Base-by-base conservation (phyloP, 352 stramenopile species). In the Halophytophthora batemanensis region DNA sequence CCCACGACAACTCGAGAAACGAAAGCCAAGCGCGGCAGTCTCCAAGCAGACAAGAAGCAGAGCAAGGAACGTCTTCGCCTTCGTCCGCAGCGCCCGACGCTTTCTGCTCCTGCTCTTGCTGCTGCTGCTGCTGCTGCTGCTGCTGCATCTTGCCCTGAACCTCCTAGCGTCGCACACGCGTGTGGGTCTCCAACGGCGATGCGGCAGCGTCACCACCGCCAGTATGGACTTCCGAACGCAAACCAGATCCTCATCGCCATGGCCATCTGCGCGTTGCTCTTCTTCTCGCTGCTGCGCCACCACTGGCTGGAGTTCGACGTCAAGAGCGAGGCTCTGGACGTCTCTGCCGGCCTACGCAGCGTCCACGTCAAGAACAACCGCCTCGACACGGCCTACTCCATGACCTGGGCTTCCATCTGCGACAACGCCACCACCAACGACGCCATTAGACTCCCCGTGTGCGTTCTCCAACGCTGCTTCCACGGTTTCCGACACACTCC, bases 191-290 rank as follows among this genome's bases (percentile, higher is more conserved):
- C 5, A n/a, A 13, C 21, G 22, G 38, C 48, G 13, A 77, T 77
- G 68, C 68, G 64, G 40, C 74, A 64, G 28, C 66, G 66, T 37
- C 61, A 63, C 38, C 73, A 90, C 59, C 77, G 82, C 19, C 77
- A 86, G 41, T 92, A 88, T 41, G 82, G 82, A 2, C 65, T 90
- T 50, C 76, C 82, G 21, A 92, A 92, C 61, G 82, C 82, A n/a
- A 92, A 92, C 69, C 82, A 92, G 75, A 77, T 92, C 53, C 64
- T 92, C 45, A 64, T 88, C 43, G 76, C 66, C 48, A 63, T 87
- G 53, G 59, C 67, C 13, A 63, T 86, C 3, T 72, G 62, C 38
- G 65, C 49, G 28, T 45, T 90, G 46, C 66, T 88, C 11, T 87
- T 87, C 54, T 71, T 87, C 21, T 49, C 79, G 47, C 59, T 92